Base-by-base conservation (phyloP, 345 rosid genomes). In the Schrenkiella parvula region DNA sequence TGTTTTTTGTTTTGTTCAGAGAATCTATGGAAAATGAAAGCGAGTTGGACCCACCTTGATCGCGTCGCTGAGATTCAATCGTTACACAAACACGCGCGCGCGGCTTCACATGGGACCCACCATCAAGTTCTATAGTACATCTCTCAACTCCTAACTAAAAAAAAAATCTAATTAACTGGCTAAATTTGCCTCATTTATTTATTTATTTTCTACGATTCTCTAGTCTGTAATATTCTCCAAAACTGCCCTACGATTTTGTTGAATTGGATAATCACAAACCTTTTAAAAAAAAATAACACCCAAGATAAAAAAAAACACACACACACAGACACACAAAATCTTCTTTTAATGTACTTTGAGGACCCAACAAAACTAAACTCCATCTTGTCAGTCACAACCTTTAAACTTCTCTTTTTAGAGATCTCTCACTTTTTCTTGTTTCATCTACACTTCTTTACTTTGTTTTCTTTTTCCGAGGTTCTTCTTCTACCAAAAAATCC, bases 371-470 rank as follows among this genome's bases (percentile, higher is more conserved):
- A 37, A 61, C 6, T 37, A 1, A 55, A 50, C 51, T 50, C 15
- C 12, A 60, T 60, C 67, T 48, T 60, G 67, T 70, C 74, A 34
- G 58, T 58, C 66, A 12, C 74, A 47, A 46, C 56, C 65, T 44
- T 57, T 46, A 22, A 59, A 48, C 59, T 70, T 18, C 8, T 18
- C 37, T 12, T 68, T 14, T 9, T 29, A 51, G 71, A 67, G 9
- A 39, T 60, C 50, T 71, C 52, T 62, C 13, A 39, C 76, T 41
- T 71, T 62, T 38, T 71, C 5, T 22, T 26, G 31, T 26, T 13
- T 38, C 61, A 3, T 11, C 74, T 26, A 48, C 55, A 17, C 51
- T 47, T 59, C 19, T 38, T 25, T 23, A 14, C 35, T 48, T 32
- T 22, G 29, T 47, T 47, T 46, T 31, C 9, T 12, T 12, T 21